These are phyloP conservation scores for Chalaropsis ovoidea DNA, from an alignment of 2,329 filamentous ascomycete species.

Conservation along the genomic window DNA sequence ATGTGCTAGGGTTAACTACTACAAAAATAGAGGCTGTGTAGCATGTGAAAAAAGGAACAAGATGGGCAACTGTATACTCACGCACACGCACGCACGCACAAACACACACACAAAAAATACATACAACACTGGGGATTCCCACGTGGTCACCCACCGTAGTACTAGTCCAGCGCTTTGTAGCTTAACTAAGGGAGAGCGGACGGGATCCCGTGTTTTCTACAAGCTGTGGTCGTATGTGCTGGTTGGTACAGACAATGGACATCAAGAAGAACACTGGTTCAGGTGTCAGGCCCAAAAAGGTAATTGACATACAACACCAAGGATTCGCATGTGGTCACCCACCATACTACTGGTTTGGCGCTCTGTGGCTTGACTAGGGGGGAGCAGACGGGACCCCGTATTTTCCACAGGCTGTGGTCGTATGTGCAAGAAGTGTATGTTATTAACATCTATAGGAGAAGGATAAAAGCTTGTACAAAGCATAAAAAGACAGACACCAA, in stretches of 20 bases:
- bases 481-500: too few species aligned
- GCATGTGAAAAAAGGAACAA: too few species aligned
- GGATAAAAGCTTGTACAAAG: too few species aligned
- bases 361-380: neutral
- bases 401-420: neutral
- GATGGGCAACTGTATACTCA: too few species aligned
- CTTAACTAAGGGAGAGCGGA: neutral
- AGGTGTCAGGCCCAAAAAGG: too few species aligned
- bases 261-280: too few species aligned
- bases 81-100: too few species aligned
- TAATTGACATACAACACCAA: neutral
- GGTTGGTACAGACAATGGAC: neutral
- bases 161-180: neutral
- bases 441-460: too few species aligned
- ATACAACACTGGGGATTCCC: constrained; percentile 5
- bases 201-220: constrained; percentile 6
- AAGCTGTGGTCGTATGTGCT: neutral
- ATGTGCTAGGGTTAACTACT: too few species aligned
- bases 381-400: neutral
- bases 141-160: neutral
- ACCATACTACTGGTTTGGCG: neutral
- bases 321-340: neutral
- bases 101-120: neutral
- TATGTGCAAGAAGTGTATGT: neutral
- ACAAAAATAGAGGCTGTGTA: too few species aligned